phyloP scores from a whole-genome alignment of 805 yeast species.

The Metschnikowia proteae region DNA sequence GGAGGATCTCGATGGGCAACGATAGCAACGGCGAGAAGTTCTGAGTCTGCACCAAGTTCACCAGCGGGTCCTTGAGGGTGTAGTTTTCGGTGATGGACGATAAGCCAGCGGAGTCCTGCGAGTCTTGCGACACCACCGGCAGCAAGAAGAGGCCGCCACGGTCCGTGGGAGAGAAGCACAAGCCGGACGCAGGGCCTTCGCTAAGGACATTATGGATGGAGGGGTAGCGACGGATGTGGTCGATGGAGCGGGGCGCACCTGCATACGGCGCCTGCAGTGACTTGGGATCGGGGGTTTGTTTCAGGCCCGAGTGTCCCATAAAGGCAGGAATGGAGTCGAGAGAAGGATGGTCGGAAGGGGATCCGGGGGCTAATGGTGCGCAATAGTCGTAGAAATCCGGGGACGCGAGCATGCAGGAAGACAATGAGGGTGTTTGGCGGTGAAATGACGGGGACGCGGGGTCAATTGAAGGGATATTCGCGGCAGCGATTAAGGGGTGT shows the following conservation, averaged over 20 bases:
- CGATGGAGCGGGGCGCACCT: background rate
- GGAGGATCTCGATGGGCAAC: conserved; percentile 55
- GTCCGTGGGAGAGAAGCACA: conserved; percentile 14
- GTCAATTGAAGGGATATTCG: too few species aligned
- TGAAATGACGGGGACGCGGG: too few species aligned
- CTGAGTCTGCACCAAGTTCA: conserved; percentile 8
- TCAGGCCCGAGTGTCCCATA: conserved; percentile 19
- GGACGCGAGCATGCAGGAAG: conserved; percentile 5
- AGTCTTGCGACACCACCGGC: conserved; percentile 16
- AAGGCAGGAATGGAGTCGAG: conserved; percentile 7
- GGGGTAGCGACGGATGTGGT: background rate
- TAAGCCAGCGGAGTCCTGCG: background rate
- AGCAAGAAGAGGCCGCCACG: conserved; percentile 17
- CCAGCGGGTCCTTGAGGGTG: conserved; percentile 17
- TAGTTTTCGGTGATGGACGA: conserved; percentile 17
- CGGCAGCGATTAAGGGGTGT: too few species aligned
- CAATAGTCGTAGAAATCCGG: conserved; percentile 1
- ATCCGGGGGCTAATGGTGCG: background rate
- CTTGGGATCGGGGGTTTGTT: background rate
- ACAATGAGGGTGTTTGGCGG: background rate
- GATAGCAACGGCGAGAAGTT: conserved; percentile 23
- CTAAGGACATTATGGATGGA: conserved; percentile 2
- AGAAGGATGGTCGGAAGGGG: conserved; percentile 1
- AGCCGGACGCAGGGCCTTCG: conserved; percentile 4
- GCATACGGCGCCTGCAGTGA: background rate